phyloP scores from a whole-genome alignment of 257 asterid species.

The Lithospermum erythrorhizon region DNA sequence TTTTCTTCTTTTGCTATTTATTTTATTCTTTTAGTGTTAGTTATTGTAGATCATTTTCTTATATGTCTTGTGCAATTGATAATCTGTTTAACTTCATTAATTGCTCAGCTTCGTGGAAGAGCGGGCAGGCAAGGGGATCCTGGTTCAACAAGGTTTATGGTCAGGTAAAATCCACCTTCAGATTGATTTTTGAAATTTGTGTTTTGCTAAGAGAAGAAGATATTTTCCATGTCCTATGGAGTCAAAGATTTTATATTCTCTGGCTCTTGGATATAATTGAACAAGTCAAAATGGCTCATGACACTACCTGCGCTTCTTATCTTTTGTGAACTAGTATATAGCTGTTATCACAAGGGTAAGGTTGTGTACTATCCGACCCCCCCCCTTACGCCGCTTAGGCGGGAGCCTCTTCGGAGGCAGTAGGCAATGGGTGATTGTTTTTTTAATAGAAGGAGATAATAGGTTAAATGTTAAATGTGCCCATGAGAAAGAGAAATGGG shows the following conservation, averaged over 20 bases:
- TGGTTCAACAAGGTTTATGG: constrained; percentile 97
- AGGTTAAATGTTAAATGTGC: neutral
- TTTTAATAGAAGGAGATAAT: neutral
- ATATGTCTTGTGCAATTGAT: neutral
- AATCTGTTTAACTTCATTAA: neutral
- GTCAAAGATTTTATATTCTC: too few species aligned
- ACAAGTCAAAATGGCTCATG: too few species aligned
- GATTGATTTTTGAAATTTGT: neutral
- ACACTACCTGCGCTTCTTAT: too few species aligned
- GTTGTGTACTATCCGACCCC: too few species aligned
- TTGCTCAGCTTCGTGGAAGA: constrained; percentile 84
- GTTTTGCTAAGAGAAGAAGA: neutral
- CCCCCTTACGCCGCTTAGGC: too few species aligned
- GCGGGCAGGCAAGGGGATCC: constrained; percentile 99
- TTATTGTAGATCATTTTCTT: neutral
- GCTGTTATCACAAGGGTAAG: too few species aligned
- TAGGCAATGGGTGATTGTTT: too few species aligned
- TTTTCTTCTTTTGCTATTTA: neutral
- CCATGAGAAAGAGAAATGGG: neutral
- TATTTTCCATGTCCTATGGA: too few species aligned
- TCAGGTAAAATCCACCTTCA: constrained; percentile 46
- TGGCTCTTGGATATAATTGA: too few species aligned
- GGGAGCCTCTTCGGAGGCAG: too few species aligned
- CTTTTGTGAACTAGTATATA: too few species aligned
- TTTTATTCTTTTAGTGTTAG: neutral